Conservation (phyloP, 2,329 filamentous ascomycete genomes). For the Xylaria sp. region DNA sequence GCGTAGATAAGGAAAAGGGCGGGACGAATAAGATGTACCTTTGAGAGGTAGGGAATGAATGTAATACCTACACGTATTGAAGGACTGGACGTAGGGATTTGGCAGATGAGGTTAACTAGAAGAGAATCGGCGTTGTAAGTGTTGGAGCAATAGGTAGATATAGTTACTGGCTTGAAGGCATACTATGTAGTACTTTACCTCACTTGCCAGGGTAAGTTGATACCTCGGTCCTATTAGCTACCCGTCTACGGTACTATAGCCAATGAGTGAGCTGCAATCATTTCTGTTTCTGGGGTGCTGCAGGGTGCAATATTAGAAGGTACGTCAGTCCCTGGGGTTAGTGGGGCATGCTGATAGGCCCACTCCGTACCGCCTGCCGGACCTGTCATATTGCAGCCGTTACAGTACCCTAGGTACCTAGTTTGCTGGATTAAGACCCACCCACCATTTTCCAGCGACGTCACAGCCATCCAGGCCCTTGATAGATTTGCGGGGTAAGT, state of each 20-base stretch:
- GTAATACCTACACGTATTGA: neutral
- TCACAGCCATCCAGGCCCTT: slow-evolving; percentile 42
- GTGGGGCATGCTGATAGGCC: neutral
- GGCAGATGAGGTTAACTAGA: neutral
- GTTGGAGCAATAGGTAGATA: neutral
- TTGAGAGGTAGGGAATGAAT: neutral
- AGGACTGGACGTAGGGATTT: neutral
- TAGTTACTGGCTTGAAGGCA: neutral
- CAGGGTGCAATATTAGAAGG: slow-evolving; percentile 4
- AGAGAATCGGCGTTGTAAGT: neutral
- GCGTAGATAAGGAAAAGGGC: neutral
- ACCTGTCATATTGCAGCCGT: slow-evolving; percentile 9
- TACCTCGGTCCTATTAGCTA: neutral
- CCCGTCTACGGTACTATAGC: neutral
- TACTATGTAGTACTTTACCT: neutral
- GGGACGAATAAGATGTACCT: neutral
- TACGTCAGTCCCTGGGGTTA: slow-evolving; percentile 7
- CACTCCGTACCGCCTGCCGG: slow-evolving; percentile 7
- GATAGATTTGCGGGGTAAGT: slow-evolving; percentile 44
- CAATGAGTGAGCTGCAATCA: slow-evolving; percentile 8
- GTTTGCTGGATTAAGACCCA: no score
- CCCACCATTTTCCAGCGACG: slow-evolving; percentile 36
- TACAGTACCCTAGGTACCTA: no score
- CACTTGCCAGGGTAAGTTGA: no score
- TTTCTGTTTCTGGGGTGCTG: neutral